Evolutionary conservation across 176 grass and related monocot genomes (phyloP).

Genomic region (Metroxylon sagu): DNA sequence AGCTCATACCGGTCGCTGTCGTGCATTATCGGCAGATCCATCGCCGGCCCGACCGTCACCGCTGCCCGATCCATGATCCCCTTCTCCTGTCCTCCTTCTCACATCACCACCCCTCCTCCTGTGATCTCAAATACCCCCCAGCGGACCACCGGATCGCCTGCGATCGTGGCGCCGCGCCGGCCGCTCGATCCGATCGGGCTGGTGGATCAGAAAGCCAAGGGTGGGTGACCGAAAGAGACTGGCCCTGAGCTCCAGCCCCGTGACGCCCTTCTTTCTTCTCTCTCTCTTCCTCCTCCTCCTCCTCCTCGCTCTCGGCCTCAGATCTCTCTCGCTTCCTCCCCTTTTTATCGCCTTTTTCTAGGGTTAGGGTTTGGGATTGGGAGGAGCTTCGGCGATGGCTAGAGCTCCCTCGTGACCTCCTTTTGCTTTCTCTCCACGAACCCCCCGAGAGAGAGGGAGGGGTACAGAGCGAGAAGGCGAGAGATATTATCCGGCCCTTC

Average conservation of each 20-base stretch:
- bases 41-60: constrained; percentile 62
- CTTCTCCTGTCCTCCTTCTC: neutral
- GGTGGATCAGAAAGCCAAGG: neutral
- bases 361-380: constrained; percentile 1
- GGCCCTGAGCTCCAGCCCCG: neutral
- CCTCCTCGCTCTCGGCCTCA: constrained; percentile 7
- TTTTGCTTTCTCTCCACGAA: constrained; percentile 22
- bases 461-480: neutral
- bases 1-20: constrained; percentile 89
- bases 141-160: neutral
- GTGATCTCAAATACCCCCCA: neutral
- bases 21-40: constrained; percentile 97
- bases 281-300: neutral
- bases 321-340: constrained; percentile 2
- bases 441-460: neutral
- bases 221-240: constrained; percentile 2
- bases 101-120: neutral
- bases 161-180: constrained; percentile 1
- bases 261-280: neutral
- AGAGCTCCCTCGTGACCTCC: constrained; percentile 27
- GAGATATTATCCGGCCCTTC: constrained; percentile 14
- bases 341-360: neutral
- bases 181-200: neutral
- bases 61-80: constrained; percentile 61
- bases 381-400: constrained; percentile 6